Percentiles rank a stretch among this genome's conserved stretches.
These are phyloP conservation scores for Coniferiporia sulphurascens DNA, from an alignment of 1,284 basidiomycete genomes.

Conservation along the genomic window DNA sequence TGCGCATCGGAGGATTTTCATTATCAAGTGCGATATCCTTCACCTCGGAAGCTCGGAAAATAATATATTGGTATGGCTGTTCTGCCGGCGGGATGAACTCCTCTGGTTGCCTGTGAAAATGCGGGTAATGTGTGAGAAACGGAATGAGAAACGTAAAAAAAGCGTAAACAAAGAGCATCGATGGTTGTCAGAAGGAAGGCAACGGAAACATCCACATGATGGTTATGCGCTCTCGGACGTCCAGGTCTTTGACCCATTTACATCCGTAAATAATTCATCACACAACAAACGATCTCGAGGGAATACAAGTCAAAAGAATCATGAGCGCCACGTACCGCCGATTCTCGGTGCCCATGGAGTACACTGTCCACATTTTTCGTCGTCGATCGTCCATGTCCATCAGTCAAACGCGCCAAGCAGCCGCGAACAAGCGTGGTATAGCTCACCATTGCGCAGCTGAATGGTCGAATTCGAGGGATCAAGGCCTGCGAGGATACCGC, in stretches of 20 bases:
- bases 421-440: neutral
- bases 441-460: slow-evolving; percentile 77
- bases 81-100: slow-evolving; percentile 74
- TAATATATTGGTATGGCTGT: slow-evolving; percentile 77
- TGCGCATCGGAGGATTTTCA: slow-evolving; percentile 37
- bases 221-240: slow-evolving; percentile 64
- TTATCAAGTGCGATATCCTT: slow-evolving; percentile 77
- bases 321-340: slow-evolving; percentile 54
- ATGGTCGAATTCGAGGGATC: slow-evolving; percentile 81
- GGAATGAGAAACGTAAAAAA: slow-evolving; percentile 2
- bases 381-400: neutral
- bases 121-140: neutral
- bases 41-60: slow-evolving; percentile 79
- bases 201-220: slow-evolving; percentile 68
- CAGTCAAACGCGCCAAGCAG: neutral
- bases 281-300: slow-evolving; percentile 7
- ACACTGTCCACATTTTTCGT: slow-evolving; percentile 47
- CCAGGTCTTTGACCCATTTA: slow-evolving; percentile 47
- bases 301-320: slow-evolving; percentile 13
- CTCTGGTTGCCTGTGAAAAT: slow-evolving; percentile 48
- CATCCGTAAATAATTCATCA: slow-evolving; percentile 60
- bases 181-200: slow-evolving; percentile 50
- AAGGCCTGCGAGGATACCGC: slow-evolving; percentile 81
- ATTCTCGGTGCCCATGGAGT: slow-evolving; percentile 84
- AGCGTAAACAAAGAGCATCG: slow-evolving; percentile 11